Evolutionary conservation across 176 grass and related monocot species (phyloP), one percentile per base, ranked within the genome.

Genomic region (Bonia amplexicaulis): DNA sequence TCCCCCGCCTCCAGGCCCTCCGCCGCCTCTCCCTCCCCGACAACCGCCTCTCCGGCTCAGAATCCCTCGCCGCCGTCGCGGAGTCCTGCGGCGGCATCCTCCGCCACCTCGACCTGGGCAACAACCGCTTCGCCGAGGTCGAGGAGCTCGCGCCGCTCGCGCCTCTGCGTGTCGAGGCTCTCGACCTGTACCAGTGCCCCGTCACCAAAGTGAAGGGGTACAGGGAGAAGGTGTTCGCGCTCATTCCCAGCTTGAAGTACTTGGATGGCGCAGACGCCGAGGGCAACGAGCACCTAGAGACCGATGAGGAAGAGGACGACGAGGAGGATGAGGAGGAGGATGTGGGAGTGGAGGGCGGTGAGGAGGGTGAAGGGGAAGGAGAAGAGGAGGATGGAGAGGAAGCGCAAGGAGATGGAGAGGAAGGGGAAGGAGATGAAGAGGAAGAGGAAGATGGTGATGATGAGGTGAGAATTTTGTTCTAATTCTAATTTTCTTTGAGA

Each of bases 1-100:
- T 95, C 51, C 93, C 93, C 12, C 85, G 88, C n/a, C 90, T 92
- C 51, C 93, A 74, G 11, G 69, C 82, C 26, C 90, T 95, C 20
- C 90, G 85, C 45, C 90, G 82, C 42, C 90, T 95, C 75, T 87
- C 91, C 42, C 90, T 92, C 64, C 91, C 93, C 22, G 93, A 95
- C 79, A 92, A 95, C 81, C 85, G 90, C 70, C 86, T 95, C 70
- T 35, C 83, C 2, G 90, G 93, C 0, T 76, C 85, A 39, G 90
- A 73, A 1, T 77, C 85, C 20, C 88, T 95, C 69, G 61, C 74
- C 6, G 87, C 77, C 52, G 74, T 92, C 26, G 80, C 73, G 13
- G 90, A 69, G 2, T 84, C 90, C 12, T 89, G 85, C 54, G 88
- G 90, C 22, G 79, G 40, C 10, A 74, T 78, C 37, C 80, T 95